Evolutionary conservation across 176 grass and related monocot genomes (phyloP).

Genomic region (Aechmea fasciata): DNA sequence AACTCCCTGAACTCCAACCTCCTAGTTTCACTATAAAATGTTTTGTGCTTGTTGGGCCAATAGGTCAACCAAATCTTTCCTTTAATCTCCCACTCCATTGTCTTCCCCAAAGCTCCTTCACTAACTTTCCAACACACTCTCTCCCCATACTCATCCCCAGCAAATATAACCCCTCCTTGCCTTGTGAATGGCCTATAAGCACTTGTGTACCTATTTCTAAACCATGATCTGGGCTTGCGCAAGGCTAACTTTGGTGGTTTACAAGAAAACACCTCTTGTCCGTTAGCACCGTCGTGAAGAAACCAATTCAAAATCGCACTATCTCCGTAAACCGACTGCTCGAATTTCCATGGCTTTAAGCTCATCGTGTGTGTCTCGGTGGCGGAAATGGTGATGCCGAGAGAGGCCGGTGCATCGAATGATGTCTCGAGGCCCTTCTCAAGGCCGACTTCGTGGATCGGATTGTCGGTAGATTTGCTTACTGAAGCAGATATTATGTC

Average conservation of each 20-base stretch:
- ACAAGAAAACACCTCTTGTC: slow-evolving; percentile 60
- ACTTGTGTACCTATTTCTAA: slow-evolving; percentile 44
- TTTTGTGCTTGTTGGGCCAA: slow-evolving; percentile 64
- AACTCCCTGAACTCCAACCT: slow-evolving; percentile 53
- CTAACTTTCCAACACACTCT: slow-evolving; percentile 61
- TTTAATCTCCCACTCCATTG: slow-evolving; percentile 77
- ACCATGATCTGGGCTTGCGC: slow-evolving; percentile 38
- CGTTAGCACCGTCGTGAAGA: slow-evolving; percentile 40
- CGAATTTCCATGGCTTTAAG: slow-evolving; percentile 63
- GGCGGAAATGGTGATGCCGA: slow-evolving; percentile 35
- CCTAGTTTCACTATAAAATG: slow-evolving; percentile 53
- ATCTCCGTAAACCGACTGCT: slow-evolving; percentile 50
- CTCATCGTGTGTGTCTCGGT: slow-evolving; percentile 35
- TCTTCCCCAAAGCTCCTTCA: slow-evolving; percentile 31
- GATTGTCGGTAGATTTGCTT: slow-evolving; percentile 62
- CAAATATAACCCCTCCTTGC: slow-evolving; percentile 57
- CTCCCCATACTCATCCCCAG: slow-evolving; percentile 62
- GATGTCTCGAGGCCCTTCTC: slow-evolving; percentile 38
- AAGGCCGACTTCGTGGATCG: slow-evolving; percentile 31
- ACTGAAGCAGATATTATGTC: slow-evolving; percentile 57
- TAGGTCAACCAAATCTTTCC: slow-evolving; percentile 74
- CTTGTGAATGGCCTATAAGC: slow-evolving; percentile 49
- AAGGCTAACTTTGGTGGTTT: slow-evolving; percentile 40
- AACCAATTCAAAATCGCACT: slow-evolving; percentile 48
- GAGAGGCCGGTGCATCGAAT: slow-evolving; percentile 21